phyloP scores from a whole-genome alignment of 2,329 filamentous ascomycete genomes.

The Apiospora sp. region DNA sequence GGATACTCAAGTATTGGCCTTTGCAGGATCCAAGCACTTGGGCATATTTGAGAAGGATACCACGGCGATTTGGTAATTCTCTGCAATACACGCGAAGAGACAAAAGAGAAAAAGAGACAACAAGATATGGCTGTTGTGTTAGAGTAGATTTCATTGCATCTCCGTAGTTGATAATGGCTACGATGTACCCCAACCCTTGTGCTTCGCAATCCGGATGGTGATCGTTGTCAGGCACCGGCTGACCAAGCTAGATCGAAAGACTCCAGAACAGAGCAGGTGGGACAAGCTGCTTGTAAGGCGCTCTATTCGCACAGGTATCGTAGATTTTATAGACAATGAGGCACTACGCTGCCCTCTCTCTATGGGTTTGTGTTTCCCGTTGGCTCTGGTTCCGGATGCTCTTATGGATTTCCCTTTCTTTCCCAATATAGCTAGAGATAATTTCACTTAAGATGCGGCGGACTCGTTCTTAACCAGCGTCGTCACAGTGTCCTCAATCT shows the following conservation, averaged over 20 bases:
- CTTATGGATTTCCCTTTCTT: neutral
- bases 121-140: slow-evolving; percentile 9
- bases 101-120: neutral
- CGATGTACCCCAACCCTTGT: neutral
- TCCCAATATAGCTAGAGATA: neutral
- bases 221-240: neutral
- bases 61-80: neutral
- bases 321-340: slow-evolving; percentile 10
- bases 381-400: neutral
- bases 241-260: neutral
- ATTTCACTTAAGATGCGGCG: neutral
- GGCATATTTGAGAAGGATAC: slow-evolving; percentile 1
- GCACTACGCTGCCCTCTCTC: neutral
- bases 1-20: neutral
- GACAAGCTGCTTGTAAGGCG: neutral
- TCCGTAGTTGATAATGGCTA: slow-evolving; percentile 11
- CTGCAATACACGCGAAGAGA: neutral
- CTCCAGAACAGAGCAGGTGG: neutral
- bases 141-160: slow-evolving; percentile 10
- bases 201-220: neutral
- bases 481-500: slow-evolving; percentile 67
- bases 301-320: slow-evolving; percentile 18
- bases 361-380: neutral
- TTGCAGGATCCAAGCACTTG: neutral
- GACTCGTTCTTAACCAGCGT: slow-evolving; percentile 57